Evolutionary conservation across 2,329 filamentous ascomycete species (phyloP), one percentile per base, ranked within the genome.

Genomic region (Ramichloridium luteum): DNA sequence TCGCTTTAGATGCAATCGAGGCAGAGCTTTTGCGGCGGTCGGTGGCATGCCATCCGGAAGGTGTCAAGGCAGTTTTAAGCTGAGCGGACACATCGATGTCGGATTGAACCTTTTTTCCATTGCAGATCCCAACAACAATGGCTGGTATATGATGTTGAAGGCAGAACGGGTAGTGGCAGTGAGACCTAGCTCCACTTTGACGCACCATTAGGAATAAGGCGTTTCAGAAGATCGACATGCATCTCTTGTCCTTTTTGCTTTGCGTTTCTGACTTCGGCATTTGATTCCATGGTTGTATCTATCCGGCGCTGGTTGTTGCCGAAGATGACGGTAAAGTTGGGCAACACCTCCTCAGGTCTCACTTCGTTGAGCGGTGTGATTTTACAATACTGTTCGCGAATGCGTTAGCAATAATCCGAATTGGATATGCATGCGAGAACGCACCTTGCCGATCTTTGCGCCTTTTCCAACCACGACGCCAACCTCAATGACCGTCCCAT

Each of bases 281-380:
- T 39, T 16, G 38, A 40, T 26, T 35, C 39, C 29, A 60, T 35
- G 6, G 61, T 64, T 35, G 37, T 49, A 41, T 67, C 57, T 5
- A 57, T 31, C 13, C 62, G 47, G 8, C 52, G 50, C 40, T 53
- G 43, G 4, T 48, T 50, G 6, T 55, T 51, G n/a, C 54, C 52
- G 35, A 55, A 64, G 3, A 66, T 51, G 8, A 67, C 58, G 3
- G 57, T 64, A 36, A 53, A 67, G 38, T 66, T 62, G 2, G 57
- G 51, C 8, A 67, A 35, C 11, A 44, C 43, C n/a, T 59, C 52
- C 16, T 56, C 51, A 5, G 51, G 48, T 5, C 48, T 41, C 1
- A 66, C 44, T 9, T 47, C 39, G 8, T 51, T 54, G 10, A 53
- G 41, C 1, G 61, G 49, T 2, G 56, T 47, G 20, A 67, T 54